A percentile compares a stretch with the other conserved stretches of the same genome.
These are phyloP conservation scores for Flaveria robusta DNA, from an alignment of 129 eudicot species.

Conservation along the genomic window DNA sequence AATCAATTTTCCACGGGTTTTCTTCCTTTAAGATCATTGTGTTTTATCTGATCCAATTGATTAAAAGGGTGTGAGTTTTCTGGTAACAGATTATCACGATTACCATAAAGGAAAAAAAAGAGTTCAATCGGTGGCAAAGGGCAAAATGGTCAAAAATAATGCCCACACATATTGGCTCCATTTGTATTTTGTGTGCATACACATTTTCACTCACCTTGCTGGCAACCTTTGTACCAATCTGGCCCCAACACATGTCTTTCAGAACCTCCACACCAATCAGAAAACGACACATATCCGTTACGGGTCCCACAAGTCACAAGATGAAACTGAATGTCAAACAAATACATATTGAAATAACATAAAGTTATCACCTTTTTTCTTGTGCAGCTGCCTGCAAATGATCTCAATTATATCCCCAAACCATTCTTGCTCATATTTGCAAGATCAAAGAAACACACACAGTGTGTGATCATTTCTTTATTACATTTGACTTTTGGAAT, in stretches of 20 bases:
- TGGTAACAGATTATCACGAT: too few relatives aligned
- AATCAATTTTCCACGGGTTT: too few relatives aligned
- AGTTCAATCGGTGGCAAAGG: background rate
- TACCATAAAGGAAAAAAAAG: background rate
- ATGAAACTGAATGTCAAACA: constrained; percentile 1
- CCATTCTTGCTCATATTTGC: constrained; percentile 5
- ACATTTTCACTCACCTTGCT: background rate
- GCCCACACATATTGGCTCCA: background rate
- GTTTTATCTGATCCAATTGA: too few relatives aligned
- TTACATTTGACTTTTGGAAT: constrained; percentile 18
- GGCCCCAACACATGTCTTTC: constrained; percentile 1
- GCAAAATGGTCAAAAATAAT: background rate
- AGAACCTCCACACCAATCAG: background rate
- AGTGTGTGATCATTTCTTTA: constrained; percentile 1
- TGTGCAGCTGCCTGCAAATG: background rate
- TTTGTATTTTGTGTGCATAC: constrained; percentile 14
- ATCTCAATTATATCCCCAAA: constrained; percentile 10
- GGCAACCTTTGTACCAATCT: background rate
- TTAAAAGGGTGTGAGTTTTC: too few relatives aligned
- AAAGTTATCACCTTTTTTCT: constrained; percentile 20
- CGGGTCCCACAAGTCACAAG: constrained; percentile 25
- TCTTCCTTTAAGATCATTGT: too few relatives aligned
- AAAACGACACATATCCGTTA: constrained; percentile 1
- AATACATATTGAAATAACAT: background rate
- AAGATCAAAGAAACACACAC: constrained; percentile 12